Base-by-base conservation (phyloP, 257 asterid species). In the Rubia yunnanensis region DNA sequence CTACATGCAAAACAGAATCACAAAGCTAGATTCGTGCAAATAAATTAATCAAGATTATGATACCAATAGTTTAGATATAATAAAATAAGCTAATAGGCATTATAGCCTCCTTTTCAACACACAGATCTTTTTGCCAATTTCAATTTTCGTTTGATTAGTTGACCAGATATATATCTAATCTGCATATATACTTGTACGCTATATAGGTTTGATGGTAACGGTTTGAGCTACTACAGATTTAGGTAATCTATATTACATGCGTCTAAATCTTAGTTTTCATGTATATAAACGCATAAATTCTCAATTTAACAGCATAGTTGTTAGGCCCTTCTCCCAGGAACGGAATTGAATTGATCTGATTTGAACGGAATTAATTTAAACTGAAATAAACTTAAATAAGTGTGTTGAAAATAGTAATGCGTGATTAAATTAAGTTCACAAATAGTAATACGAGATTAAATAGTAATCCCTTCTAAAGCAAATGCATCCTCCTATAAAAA, bases 141-240 rank as follows among this genome's bases (percentile, higher is more conserved):
- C 55, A 48, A 17, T 54, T 57, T 57, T 54, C 27, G 62, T 64
- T 71, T 57, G 70, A 71, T 64, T 71, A 64, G 76, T 65, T 71
- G 76, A 71, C 76, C 67, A 56, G 76, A 56, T 32, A 22, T 6
- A 39, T 39, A 44, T 44, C 52, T 44, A 44, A 44, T 44, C 17
- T 44, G 52, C 52, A 6, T 10, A 9, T 24, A 56, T 56, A 20
- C 65, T 22, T 56, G 75, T 56, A 71, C 66, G 70, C 64, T 23
- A 31, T 36, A 64, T 27, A 55, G 31, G 75, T 1, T 64, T 56
- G 70, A 57, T 65, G 41, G 41, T 38, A 41, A 64, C 75, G 31
- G 54, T 48, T 9, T 10, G 7, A 63, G 75, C 59, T 63, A 22
- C 53, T 71, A 50, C 22, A 22, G 28, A 5, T n/a, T 64, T 71